Evolutionary conservation across 352 stramenopile genomes (phyloP).

Genomic region (Detonula confervacea): DNA sequence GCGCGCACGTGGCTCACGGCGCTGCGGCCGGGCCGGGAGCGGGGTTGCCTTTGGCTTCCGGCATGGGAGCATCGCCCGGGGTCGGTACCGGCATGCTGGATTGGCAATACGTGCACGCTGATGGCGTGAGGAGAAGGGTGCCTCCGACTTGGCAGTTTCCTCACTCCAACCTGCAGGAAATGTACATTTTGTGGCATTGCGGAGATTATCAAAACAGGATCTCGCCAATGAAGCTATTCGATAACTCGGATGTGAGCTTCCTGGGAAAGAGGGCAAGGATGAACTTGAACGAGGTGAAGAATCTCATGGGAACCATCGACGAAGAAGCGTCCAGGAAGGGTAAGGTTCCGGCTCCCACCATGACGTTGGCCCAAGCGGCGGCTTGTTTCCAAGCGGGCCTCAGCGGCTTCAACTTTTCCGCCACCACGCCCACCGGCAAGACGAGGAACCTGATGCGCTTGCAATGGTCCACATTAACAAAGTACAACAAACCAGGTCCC

Average conservation of each 20-base stretch:
- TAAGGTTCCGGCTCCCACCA: neutral
- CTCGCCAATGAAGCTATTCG: constrained; percentile 32
- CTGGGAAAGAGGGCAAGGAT: constrained; percentile 21
- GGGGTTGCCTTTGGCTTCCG: too few relatives aligned
- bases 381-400: constrained; percentile 11
- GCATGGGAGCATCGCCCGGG: neutral
- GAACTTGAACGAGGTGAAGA: constrained; percentile 16
- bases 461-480: constrained; percentile 30
- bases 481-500: constrained; percentile 1
- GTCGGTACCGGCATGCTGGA: neutral
- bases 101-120: constrained; percentile 19
- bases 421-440: constrained; percentile 18
- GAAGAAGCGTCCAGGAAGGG: constrained; percentile 18
- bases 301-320: constrained; percentile 12
- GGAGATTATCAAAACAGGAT: constrained; percentile 27
- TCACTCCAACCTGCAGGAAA: constrained; percentile 16
- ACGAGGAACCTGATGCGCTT: constrained; percentile 19
- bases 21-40: neutral
- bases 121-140: constrained; percentile 8
- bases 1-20: neutral
- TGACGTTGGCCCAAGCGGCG: neutral
- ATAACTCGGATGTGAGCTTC: constrained; percentile 18
- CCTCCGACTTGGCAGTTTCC: constrained; percentile 31
- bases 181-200: constrained; percentile 38
- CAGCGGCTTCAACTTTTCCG: constrained; percentile 4